Evolutionary conservation across 2,329 filamentous ascomycete genomes (phyloP), one percentile per base, ranked within the genome.

Genomic region (Penicillium sclerotigenum): DNA sequence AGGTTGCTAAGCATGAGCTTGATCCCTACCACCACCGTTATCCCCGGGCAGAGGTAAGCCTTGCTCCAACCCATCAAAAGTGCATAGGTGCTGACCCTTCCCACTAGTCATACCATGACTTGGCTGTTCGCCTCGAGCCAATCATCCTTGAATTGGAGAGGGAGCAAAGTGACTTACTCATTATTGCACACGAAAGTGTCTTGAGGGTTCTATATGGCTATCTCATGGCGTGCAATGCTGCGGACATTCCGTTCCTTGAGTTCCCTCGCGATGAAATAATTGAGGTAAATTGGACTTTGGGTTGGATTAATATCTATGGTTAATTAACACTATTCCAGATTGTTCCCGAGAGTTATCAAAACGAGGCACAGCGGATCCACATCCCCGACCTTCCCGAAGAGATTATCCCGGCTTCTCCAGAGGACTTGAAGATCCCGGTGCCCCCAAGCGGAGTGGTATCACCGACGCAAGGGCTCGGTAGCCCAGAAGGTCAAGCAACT

Each of bases 1-100:
- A 99, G 73, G 89, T 96, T 7, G 83, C 86, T 62, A 96, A 96
- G 77, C 94, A 99, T 73, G 90, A 96, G 63, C 80, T 89, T 48
- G 94, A 99, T 72, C 94, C 94, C 1, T 99, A 99, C 68, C 94
- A 99, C 69, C 94, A 99, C 73, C 85, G 94, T 37, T 99, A 97
- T 71, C 94, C 94, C 8, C 84, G 94, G 59, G 93, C 93, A 58
- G 94, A 99, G 81, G 91, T 91, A 79, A 69, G 77, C 58, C 16
- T 33, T 36, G 9, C 4, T 24, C 18, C 13, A 36, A 11, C 9
- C 14, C 13, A 6, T 28, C 14, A 18, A 29, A 13, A 8, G n/a
- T 18, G 9, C 24, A 33, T 31, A 14, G 2, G 16, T 38, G 34
- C 50, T 61, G 33, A 61, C 37, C 4, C 4, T 50, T 31, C 16